A percentile compares a stretch with the other conserved stretches of the same genome.
phyloP scores from a whole-genome alignment of 805 yeast genomes.

The Jamesozyma spencerorum region DNA sequence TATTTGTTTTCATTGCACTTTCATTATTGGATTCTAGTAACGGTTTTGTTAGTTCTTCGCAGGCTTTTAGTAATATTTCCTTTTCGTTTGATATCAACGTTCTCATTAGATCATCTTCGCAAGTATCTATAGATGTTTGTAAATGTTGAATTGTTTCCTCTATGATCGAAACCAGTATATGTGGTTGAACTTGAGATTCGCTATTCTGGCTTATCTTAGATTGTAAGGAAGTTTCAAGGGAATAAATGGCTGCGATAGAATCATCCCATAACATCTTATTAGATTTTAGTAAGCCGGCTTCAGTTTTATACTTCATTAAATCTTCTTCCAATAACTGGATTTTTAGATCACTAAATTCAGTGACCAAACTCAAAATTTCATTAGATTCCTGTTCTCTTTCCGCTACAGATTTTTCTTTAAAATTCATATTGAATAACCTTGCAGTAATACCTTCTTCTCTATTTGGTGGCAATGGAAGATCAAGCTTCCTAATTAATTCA shows the following conservation, averaged over 20 bases:
- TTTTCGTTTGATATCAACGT: slow-evolving; percentile 13
- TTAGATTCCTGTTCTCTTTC: slow-evolving; percentile 7
- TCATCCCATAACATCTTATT: slow-evolving; percentile 20
- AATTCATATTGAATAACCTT: slow-evolving; percentile 9
- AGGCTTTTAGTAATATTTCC: slow-evolving; percentile 17
- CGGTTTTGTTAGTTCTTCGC: slow-evolving; percentile 7
- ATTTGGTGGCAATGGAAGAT: slow-evolving; percentile 5
- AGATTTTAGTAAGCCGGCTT: slow-evolving; percentile 10
- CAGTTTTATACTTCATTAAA: slow-evolving; percentile 18
- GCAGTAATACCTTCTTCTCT: slow-evolving; percentile 4
- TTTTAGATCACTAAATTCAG: slow-evolving; percentile 21
- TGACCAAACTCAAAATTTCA: slow-evolving; percentile 15
- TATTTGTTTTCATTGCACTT: neutral
- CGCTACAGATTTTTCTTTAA: slow-evolving; percentile 2
- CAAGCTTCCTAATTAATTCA: slow-evolving; percentile 3
- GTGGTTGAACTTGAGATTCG: neutral
- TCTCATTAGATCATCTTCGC: slow-evolving; percentile 3
- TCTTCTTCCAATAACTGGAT: slow-evolving; percentile 17
- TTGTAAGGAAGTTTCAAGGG: slow-evolving; percentile 15
- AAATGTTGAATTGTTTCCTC: neutral
- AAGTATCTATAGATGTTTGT: neutral
- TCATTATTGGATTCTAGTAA: neutral
- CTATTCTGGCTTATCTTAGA: neutral
- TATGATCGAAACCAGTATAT: neutral
- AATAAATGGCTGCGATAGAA: slow-evolving; percentile 11